A percentile compares a stretch with the other conserved stretches of the same genome.
These are phyloP conservation scores for Allium fistulosum DNA, from an alignment of 106 monocot genomes.

Conservation along the genomic window DNA sequence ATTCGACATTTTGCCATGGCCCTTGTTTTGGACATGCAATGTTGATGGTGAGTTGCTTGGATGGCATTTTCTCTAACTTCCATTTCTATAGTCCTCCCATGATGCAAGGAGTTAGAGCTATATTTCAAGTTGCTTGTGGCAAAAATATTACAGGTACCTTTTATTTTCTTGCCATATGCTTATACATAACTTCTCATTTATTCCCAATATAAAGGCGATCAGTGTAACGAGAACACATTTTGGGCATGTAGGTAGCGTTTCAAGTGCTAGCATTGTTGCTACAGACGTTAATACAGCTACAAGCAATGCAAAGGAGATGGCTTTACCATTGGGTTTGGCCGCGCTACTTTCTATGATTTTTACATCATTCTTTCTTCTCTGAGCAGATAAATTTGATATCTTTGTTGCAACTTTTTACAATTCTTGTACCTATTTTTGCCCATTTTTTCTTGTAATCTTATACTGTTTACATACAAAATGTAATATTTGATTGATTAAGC, in stretches of 20 bases:
- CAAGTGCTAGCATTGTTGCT: not conserved
- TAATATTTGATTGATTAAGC: no score
- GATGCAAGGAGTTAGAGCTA: conserved; percentile 11
- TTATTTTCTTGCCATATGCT: not conserved
- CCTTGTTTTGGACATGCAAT: conserved; percentile 17
- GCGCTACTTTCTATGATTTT: not conserved
- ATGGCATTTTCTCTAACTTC: conserved; percentile 19
- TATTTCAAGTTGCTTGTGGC: conserved; percentile 18
- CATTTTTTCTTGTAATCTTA: no score
- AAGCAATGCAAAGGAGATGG: not conserved
- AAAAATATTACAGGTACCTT: conserved; percentile 10
- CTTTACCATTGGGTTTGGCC: not conserved
- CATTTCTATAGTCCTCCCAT: conserved; percentile 9
- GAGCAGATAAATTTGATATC: not conserved
- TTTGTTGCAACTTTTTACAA: no score
- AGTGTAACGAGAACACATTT: not conserved
- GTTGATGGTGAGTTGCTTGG: conserved; percentile 14
- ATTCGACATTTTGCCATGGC: conserved; percentile 9
- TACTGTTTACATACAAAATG: no score
- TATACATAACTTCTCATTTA: not conserved
- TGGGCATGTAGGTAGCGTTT: not conserved
- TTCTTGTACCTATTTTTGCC: no score
- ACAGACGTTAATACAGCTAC: not conserved
- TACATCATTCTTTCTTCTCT: conserved; percentile 5
- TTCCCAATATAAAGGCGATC: not conserved